phyloP scores from a whole-genome alignment of 768 basidiomycete species.

The Mycena vitilis region DNA sequence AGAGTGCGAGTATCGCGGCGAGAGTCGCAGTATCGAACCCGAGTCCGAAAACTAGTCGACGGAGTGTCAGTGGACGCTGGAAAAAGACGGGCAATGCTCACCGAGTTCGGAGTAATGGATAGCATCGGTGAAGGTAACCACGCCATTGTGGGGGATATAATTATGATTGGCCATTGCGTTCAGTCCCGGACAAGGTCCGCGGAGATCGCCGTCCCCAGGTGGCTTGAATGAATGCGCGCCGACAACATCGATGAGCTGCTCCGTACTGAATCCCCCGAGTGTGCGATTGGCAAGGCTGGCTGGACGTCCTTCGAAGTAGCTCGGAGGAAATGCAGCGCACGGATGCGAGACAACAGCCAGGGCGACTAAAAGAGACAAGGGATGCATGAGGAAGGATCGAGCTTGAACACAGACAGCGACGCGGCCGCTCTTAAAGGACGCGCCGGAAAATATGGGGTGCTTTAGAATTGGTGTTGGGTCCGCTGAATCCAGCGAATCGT shows the following conservation, averaged over 20 bases:
- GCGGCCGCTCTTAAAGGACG: too few relatives aligned
- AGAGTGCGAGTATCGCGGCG: constrained; percentile 2
- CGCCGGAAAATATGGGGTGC: too few relatives aligned
- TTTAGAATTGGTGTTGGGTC: too few relatives aligned
- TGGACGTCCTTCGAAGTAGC: not conserved
- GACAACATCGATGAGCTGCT: not conserved
- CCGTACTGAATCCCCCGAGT: not conserved
- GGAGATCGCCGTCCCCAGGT: constrained; percentile 1
- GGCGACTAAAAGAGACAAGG: not conserved
- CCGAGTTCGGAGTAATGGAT: not conserved
- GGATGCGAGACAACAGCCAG: not conserved
- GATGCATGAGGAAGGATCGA: not conserved
- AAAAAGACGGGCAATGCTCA: not conserved
- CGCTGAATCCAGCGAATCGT: too few relatives aligned
- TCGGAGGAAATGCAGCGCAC: not conserved
- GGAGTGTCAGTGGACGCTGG: too few relatives aligned
- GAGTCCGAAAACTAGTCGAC: constrained; percentile 1
- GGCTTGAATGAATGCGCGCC: not conserved
- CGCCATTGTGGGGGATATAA: not conserved
- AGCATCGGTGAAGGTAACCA: not conserved
- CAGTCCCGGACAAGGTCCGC: constrained; percentile 23
- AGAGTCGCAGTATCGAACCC: not conserved
- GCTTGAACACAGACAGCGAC: too few relatives aligned
- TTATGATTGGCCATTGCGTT: constrained; percentile 24
- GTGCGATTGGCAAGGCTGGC: not conserved